Evolutionary conservation across 2,329 filamentous ascomycete genomes (phyloP).

Genomic region (Pseudonectria foliicola): DNA sequence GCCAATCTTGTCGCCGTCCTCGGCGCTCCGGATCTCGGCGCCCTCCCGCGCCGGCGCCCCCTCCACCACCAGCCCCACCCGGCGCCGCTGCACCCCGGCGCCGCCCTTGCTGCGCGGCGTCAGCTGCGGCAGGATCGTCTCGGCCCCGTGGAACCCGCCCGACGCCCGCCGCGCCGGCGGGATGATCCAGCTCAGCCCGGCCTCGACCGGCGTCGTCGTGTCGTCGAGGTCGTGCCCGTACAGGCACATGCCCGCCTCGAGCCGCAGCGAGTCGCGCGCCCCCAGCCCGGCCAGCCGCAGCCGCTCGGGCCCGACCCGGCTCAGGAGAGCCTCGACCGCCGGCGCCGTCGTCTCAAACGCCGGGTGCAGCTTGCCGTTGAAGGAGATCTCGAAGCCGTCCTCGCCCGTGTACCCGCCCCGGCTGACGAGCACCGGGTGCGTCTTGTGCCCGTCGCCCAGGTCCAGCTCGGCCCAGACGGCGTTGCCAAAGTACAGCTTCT

Average conservation of each 20-base stretch:
- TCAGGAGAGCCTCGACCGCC: constrained; percentile 61
- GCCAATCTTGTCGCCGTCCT: constrained; percentile 62
- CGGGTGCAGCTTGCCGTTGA: constrained; percentile 41
- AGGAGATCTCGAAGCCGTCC: constrained; percentile 95
- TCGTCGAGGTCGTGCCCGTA: constrained; percentile 98
- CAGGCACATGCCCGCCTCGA: constrained; percentile 98
- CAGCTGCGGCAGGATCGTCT: constrained; percentile 69
- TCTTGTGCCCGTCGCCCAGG: constrained; percentile 42
- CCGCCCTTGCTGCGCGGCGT: constrained; percentile 67
- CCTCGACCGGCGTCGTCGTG: constrained; percentile 53
- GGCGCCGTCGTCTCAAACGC: constrained; percentile 39
- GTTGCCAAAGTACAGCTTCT: constrained; percentile 74
- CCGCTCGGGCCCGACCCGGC: constrained; percentile 50
- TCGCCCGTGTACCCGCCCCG: constrained; percentile 95
- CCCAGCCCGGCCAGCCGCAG: constrained; percentile 82
- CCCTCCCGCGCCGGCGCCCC: constrained; percentile 88
- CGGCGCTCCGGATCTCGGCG: constrained; percentile 57
- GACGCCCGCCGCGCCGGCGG: constrained; percentile 62
- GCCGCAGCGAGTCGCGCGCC: constrained; percentile 81
- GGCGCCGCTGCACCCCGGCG: constrained; percentile 59
- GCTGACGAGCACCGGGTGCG: constrained; percentile 55
- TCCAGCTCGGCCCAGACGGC: constrained; percentile 59
- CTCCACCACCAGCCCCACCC: constrained; percentile 75
- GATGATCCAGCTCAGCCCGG: constrained; percentile 67
- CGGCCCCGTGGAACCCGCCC: constrained; percentile 79